These are phyloP conservation scores for Sclerotinia borealis DNA, from an alignment of 2,329 filamentous ascomycete species.

Conservation along the genomic window DNA sequence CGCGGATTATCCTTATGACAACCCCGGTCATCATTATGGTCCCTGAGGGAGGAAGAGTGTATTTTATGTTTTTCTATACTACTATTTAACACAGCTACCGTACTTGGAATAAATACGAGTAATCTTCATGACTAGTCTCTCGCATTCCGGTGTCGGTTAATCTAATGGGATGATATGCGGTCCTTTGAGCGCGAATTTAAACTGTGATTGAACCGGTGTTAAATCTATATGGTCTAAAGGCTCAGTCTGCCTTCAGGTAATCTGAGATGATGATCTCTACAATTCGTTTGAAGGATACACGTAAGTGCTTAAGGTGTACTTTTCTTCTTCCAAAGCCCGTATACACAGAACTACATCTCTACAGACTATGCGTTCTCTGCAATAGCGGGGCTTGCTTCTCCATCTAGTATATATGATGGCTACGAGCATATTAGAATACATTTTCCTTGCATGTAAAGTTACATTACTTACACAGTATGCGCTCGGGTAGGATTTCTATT, in stretches of 20 bases:
- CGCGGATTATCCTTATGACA: neutral
- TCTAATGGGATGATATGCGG: neutral
- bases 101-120: neutral
- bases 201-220: neutral
- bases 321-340: neutral
- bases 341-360: too few relatives aligned
- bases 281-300: too few relatives aligned
- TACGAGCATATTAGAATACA: neutral
- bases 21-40: neutral
- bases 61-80: neutral
- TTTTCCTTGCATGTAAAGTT: neutral
- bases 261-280: too few relatives aligned
- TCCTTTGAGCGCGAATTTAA: neutral
- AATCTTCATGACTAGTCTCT: neutral
- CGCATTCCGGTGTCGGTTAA: rapidly evolving
- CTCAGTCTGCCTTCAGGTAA: too few relatives aligned
- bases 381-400: neutral
- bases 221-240: too few relatives aligned
- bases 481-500: neutral
- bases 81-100: too few relatives aligned
- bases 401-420: neutral
- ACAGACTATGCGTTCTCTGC: neutral
- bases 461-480: neutral
- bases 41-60: neutral
- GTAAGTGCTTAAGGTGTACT: too few relatives aligned